Percentiles rank a stretch among this genome's conserved stretches.
These are phyloP conservation scores for Collariella sp. DNA, from an alignment of 495 filamentous ascomycete species.

Conservation along the genomic window DNA sequence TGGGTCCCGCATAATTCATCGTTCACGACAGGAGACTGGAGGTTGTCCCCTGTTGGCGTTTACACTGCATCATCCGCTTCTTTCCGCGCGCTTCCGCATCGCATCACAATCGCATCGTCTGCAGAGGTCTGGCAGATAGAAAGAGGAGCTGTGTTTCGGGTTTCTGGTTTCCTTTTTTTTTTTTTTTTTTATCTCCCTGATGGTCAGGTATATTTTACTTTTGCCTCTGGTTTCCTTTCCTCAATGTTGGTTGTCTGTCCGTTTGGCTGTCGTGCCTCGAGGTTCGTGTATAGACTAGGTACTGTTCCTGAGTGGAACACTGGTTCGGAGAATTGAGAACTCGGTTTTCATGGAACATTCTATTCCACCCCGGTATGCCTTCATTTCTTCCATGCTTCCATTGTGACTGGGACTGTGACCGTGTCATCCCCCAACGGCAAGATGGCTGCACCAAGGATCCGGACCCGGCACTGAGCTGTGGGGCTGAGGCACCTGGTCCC, in stretches of 20 bases:
- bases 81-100: no score
- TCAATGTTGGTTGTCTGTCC: background rate
- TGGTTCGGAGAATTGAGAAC: background rate
- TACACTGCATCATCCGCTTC: conserved; percentile 4
- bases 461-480: background rate
- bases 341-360: background rate
- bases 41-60: background rate
- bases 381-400: no score
- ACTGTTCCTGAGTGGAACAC: background rate
- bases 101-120: no score
- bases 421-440: no score
- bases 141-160: background rate
- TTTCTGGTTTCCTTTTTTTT: no score
- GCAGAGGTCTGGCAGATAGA: no score
- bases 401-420: no score
- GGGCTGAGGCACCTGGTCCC: background rate
- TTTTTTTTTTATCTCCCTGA: background rate
- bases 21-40: background rate
- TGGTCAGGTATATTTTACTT: background rate
- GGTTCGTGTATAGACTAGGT: background rate
- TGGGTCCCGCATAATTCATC: conserved; percentile 8
- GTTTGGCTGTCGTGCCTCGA: background rate
- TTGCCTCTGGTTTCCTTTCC: background rate
- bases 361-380: no score
- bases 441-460: no score